A percentile compares a stretch with the other conserved stretches of the same genome.
Evolutionary conservation across 768 basidiomycete species (phyloP).

Genomic region (Lepiota brunneoincarnata): DNA sequence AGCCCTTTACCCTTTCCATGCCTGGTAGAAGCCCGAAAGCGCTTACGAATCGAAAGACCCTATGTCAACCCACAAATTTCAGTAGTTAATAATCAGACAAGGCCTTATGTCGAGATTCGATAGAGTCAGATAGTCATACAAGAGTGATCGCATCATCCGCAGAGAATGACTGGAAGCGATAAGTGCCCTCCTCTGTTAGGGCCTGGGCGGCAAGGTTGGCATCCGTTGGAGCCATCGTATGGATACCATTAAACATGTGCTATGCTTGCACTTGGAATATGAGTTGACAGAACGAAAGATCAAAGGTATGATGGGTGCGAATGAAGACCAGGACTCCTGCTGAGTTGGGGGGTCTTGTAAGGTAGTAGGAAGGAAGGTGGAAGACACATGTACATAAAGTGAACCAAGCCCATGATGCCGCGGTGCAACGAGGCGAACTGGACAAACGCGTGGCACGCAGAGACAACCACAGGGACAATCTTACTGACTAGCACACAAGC

Average conservation of each 20-base stretch:
- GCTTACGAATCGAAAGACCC: constrained; percentile 77
- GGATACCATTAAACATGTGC: constrained; percentile 63
- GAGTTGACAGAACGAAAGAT: not conserved
- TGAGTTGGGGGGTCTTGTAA: no score
- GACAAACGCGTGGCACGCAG: no score
- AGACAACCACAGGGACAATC: no score
- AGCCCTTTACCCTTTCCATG: constrained; percentile 79
- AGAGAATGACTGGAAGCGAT: constrained; percentile 72
- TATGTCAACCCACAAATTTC: constrained; percentile 14
- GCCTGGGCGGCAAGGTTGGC: constrained; percentile 72
- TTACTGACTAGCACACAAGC: not conserved
- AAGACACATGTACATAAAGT: no score
- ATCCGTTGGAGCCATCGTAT: constrained; percentile 60
- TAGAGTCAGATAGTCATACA: constrained; percentile 26
- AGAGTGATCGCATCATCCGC: constrained; percentile 80
- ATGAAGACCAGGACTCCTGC: no score
- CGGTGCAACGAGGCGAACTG: constrained; percentile 1
- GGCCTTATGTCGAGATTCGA: not conserved
- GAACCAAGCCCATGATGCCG: no score
- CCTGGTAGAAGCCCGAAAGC: constrained; percentile 72
- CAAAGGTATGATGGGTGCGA: no score
- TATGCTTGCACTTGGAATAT: constrained; percentile 6
- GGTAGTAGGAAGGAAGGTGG: no score
- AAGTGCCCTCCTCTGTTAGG: constrained; percentile 64
- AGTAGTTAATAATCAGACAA: not conserved